Evolutionary conservation across 1,139 yeast species (phyloP).

Genomic region (Suhomyces maxii): DNA sequence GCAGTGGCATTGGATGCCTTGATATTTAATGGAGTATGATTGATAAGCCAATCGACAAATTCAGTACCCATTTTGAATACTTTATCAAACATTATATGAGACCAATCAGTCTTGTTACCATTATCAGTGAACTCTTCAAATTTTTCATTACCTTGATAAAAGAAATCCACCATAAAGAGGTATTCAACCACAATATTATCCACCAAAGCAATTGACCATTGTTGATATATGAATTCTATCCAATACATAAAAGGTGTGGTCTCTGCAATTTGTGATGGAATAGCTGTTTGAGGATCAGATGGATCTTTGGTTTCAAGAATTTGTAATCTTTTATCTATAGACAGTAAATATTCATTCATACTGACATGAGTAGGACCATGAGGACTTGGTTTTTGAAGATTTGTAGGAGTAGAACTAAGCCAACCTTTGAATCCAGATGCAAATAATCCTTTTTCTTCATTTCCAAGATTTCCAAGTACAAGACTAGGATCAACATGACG

Average conservation of each 20-base stretch:
- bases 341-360: slow-evolving; percentile 50
- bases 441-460: slow-evolving; percentile 29
- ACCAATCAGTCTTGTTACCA: slow-evolving; percentile 43
- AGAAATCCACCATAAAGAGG: slow-evolving; percentile 70
- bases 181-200: slow-evolving; percentile 83
- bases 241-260: slow-evolving; percentile 64
- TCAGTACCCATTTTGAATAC: slow-evolving; percentile 45
- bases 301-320: slow-evolving; percentile 32
- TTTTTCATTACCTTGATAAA: slow-evolving; percentile 51
- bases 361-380: slow-evolving; percentile 18
- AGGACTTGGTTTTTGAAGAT: slow-evolving; percentile 7
- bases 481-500: slow-evolving; percentile 53
- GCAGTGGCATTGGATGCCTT: slow-evolving; percentile 20
- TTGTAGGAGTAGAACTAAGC: slow-evolving; percentile 18
- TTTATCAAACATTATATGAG: slow-evolving; percentile 54
- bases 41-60: slow-evolving; percentile 39
- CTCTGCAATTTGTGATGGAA: slow-evolving; percentile 86
- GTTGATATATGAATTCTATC: slow-evolving; percentile 72
- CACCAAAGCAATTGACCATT: slow-evolving; percentile 68
- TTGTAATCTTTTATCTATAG: slow-evolving; percentile 57
- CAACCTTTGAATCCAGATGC: slow-evolving; percentile 31
- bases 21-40: slow-evolving; percentile 19
- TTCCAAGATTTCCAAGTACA: slow-evolving; percentile 46
- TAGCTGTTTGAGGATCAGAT: slow-evolving; percentile 57
- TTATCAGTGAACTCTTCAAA: slow-evolving; percentile 18